phyloP scores from a whole-genome alignment of 805 yeast species.

The Starmerella stigmatis region DNA sequence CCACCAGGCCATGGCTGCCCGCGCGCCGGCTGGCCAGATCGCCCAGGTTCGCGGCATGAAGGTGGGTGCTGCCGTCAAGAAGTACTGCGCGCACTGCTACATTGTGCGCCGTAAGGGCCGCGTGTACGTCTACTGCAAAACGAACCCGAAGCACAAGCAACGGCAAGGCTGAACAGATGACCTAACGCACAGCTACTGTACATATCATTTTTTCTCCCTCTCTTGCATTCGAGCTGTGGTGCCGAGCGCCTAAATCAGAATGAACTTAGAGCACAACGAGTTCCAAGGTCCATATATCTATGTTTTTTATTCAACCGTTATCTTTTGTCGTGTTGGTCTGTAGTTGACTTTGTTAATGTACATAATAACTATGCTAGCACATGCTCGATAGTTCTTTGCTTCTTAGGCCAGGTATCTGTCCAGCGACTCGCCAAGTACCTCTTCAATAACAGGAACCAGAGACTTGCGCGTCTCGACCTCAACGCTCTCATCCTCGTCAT shows the following conservation, averaged over 20 bases:
- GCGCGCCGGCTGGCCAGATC: constrained; percentile 2
- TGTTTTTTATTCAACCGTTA: too few relatives aligned
- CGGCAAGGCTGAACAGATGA: constrained; percentile 45
- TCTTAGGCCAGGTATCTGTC: constrained; percentile 38
- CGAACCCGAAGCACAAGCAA: constrained; percentile 88
- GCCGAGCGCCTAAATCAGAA: too few relatives aligned
- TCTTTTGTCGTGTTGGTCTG: too few relatives aligned
- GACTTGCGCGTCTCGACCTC: constrained; percentile 86
- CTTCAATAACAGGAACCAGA: constrained; percentile 81
- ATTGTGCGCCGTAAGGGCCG: constrained; percentile 92
- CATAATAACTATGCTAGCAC: too few relatives aligned
- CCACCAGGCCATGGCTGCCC: background rate
- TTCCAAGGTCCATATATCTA: too few relatives aligned
- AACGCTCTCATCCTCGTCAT: constrained; percentile 89
- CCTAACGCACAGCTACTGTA: background rate
- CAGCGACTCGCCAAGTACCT: constrained; percentile 86
- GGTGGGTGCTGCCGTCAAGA: constrained; percentile 85
- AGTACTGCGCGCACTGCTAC: constrained; percentile 83
- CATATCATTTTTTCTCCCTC: background rate
- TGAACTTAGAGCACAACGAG: too few relatives aligned
- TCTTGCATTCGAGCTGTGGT: too few relatives aligned
- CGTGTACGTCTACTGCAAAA: constrained; percentile 84
- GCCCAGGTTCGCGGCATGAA: constrained; percentile 57
- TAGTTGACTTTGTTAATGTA: too few relatives aligned
- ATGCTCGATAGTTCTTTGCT: too few relatives aligned